Base-by-base conservation (phyloP, 169 alveolate genomes). In the Theileria equi region DNA sequence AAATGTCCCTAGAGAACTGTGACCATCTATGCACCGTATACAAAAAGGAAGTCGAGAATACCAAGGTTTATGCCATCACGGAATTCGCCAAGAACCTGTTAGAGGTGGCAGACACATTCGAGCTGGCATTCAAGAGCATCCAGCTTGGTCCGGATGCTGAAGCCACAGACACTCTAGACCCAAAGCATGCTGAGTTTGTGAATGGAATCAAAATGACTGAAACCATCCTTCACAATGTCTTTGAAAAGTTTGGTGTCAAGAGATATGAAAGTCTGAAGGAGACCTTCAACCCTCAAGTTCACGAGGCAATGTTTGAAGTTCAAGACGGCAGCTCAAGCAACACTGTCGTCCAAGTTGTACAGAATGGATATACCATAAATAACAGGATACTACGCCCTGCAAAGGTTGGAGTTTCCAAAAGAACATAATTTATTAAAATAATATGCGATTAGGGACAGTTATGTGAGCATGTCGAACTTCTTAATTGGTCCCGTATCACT, bases 251-350 rank as follows among this genome's bases (percentile, higher is more conserved):
- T 55, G 92, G 93, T 32, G 90, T 94, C 16, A 80, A 84, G 43
- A 82, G 89, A 52, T 82, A 90, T 73, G 87, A 92, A 40, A 91
- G 94, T 32, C 43, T 80, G 36, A 93, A 92, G 34, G 94, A 93
- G 77, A 84, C 74, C 28, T 94, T 94, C 78, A 91, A 94, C 80
- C 97, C 98, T 1, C 86, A 89, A 49, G 62, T 87, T 47, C 97
- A 93, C 67, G 98, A 94, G 63, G 97, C 98, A 10, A 82, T 94
- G 62, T 92, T 91, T 67, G 89, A 90, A 69, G 88, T 94, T 36
- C 89, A 77, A 36, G 95, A 91, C 50, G 84, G 87, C 2, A 81
- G 82, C 7, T 85, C 72, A 52, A 82, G 84, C 28, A 92, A 92
- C 26, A 86, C 89, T 13, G 88, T 94, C 0, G 91, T 91, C 23